Percentiles rank a stretch among this genome's conserved stretches.
These are phyloP conservation scores for Populus ilicifolia DNA, from an alignment of 345 rosid genomes.

Conservation along the genomic window DNA sequence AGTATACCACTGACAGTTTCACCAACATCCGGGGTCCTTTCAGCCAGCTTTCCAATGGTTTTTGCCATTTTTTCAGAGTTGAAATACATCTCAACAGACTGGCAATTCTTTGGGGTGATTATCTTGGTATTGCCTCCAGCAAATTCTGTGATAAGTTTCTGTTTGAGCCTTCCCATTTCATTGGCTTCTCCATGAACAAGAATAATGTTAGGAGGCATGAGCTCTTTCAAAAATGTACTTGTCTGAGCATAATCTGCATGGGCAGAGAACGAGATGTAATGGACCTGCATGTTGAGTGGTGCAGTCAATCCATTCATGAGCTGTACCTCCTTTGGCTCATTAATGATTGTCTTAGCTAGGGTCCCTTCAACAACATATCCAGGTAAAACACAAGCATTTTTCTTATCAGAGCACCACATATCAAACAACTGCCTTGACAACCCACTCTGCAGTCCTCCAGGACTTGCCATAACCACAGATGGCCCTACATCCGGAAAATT, in stretches of 20 bases:
- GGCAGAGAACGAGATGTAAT: conserved; percentile 90
- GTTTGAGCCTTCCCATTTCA: conserved; percentile 93
- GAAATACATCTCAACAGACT: conserved; percentile 79
- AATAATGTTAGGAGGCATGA: conserved; percentile 88
- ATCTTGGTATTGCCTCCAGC: conserved; percentile 76
- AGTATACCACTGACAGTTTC: conserved; percentile 79
- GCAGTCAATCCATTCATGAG: conserved; percentile 90
- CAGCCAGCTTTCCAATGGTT: conserved; percentile 79
- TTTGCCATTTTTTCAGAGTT: conserved; percentile 92
- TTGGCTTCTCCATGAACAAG: conserved; percentile 93
- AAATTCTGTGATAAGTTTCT: conserved; percentile 72
- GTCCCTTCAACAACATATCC: conserved; percentile 91
- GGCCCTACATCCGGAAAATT: conserved; percentile 86
- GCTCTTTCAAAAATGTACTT: conserved; percentile 83
- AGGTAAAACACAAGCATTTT: conserved; percentile 77
- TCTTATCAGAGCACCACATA: conserved; percentile 88
- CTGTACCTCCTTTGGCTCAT: conserved; percentile 87
- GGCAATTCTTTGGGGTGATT: conserved; percentile 86
- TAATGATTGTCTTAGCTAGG: conserved; percentile 73
- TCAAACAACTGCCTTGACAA: conserved; percentile 87
- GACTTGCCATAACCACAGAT: conserved; percentile 94
- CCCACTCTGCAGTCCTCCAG: conserved; percentile 88
- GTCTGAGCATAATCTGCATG: conserved; percentile 97
- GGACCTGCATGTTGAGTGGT: conserved; percentile 86
- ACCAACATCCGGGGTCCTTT: conserved; percentile 70